Conservation (phyloP, 148 eudicot species). For the Rhododendron henanense region DNA sequence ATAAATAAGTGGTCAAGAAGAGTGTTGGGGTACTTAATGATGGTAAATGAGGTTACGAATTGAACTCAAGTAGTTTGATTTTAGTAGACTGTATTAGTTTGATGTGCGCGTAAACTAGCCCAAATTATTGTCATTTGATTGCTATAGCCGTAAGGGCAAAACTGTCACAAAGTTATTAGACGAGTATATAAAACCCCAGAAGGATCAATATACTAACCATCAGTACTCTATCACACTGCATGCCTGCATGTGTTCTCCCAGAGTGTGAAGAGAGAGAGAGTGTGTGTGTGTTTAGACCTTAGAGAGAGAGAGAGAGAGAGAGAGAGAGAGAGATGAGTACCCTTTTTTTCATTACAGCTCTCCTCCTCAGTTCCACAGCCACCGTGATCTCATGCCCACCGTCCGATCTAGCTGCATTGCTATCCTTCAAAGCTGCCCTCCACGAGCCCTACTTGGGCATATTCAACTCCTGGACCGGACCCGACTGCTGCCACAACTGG, state of each 20-base stretch:
- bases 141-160: not conserved
- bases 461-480: constrained; percentile 76
- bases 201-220: not conserved
- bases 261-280: not conserved
- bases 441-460: constrained; percentile 71
- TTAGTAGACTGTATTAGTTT: not conserved
- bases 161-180: not conserved
- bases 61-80: too few species aligned
- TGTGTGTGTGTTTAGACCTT: too few species aligned
- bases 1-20: too few species aligned
- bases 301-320: not conserved
- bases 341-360: constrained; percentile 17
- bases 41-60: too few species aligned
- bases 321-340: constrained; percentile 11
- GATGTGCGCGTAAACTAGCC: not conserved
- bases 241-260: not conserved
- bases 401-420: constrained; percentile 74
- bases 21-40: too few species aligned
- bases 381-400: constrained; percentile 53
- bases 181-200: not conserved
- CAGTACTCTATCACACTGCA: not conserved
- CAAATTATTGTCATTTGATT: not conserved
- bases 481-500: constrained; percentile 78
- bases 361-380: constrained; percentile 28
- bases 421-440: constrained; percentile 54